Percentiles rank a stretch among this genome's conserved stretches.
phyloP scores from a whole-genome alignment of 2,329 filamentous ascomycete genomes.

The Colletotrichum tanaceti region DNA sequence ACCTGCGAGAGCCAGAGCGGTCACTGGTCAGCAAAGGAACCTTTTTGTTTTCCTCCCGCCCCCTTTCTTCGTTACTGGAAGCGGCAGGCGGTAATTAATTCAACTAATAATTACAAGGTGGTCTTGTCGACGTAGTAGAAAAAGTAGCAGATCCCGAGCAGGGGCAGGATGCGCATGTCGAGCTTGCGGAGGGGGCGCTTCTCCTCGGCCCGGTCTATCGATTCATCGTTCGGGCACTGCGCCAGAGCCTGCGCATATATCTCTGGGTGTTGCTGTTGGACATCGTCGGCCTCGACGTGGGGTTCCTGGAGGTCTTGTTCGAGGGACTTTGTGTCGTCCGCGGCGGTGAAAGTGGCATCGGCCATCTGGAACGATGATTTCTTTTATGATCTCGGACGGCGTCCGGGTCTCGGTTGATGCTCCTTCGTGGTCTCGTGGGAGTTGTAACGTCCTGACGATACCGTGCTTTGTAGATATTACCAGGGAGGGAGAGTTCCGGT shows the following conservation, averaged over 20 bases:
- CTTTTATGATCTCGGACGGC: too few species aligned
- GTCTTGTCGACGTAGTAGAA: conserved; percentile 53
- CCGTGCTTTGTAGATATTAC: background rate
- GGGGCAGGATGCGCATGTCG: conserved; percentile 52
- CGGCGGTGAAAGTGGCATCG: background rate
- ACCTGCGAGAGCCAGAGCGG: too few species aligned
- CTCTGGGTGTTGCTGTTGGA: conserved; percentile 44
- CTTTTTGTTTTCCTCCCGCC: too few species aligned
- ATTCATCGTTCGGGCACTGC: conserved; percentile 52
- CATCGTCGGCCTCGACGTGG: conserved; percentile 20
- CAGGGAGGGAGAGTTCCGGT: background rate
- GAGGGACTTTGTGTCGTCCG: conserved; percentile 11
- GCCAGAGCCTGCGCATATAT: conserved; percentile 52
- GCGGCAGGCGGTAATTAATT: too few species aligned
- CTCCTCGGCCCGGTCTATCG: conserved; percentile 51
- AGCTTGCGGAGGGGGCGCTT: conserved; percentile 51
- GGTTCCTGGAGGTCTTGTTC: conserved; percentile 41
- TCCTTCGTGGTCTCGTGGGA: background rate
- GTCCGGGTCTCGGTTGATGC: background rate
- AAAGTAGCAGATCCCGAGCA: conserved; percentile 55
- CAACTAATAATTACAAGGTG: too few species aligned
- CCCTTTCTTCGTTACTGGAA: too few species aligned
- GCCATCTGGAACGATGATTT: conserved; percentile 5
- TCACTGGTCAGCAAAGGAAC: conserved; percentile 1
- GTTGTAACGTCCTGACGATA: background rate